Evolutionary conservation across 2,329 filamentous ascomycete genomes (phyloP).

Genomic region (Pseudocercospora ulei): DNA sequence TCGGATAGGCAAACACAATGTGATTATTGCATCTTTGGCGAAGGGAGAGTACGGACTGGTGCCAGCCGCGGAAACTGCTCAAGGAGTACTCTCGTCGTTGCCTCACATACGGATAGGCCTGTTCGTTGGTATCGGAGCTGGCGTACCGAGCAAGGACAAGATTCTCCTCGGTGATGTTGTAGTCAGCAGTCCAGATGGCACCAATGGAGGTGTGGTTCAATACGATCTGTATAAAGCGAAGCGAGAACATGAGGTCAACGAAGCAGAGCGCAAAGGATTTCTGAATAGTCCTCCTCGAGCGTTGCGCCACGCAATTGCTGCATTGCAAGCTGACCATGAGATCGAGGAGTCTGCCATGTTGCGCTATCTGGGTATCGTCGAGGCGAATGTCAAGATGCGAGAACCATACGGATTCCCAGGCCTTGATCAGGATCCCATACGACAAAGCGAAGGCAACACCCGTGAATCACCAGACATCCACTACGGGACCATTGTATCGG

Average conservation of each 20-base stretch:
- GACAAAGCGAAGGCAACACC: background rate
- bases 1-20: constrained; percentile 22
- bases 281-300: constrained; percentile 17
- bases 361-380: background rate
- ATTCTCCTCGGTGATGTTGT: constrained; percentile 29
- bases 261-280: constrained; percentile 16
- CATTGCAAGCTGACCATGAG: constrained; percentile 9
- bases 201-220: constrained; percentile 24
- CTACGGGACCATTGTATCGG: constrained; percentile 37
- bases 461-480: constrained; percentile 28
- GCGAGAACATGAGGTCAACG: background rate
- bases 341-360: background rate
- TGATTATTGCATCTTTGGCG: constrained; percentile 24
- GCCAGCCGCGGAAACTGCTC: constrained; percentile 17
- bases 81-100: background rate
- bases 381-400: constrained; percentile 3
- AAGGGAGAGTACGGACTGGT: constrained; percentile 14
- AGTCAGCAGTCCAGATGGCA: constrained; percentile 21
- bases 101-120: constrained; percentile 15
- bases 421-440: background rate
- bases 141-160: constrained; percentile 14
- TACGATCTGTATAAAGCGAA: constrained; percentile 24
- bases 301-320: constrained; percentile 11
- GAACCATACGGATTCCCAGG: background rate
- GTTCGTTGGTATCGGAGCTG: constrained; percentile 27